Evolutionary conservation across 2,329 filamentous ascomycete genomes (phyloP), one percentile per base, ranked within the genome.

Genomic region (Botrytis fabae): DNA sequence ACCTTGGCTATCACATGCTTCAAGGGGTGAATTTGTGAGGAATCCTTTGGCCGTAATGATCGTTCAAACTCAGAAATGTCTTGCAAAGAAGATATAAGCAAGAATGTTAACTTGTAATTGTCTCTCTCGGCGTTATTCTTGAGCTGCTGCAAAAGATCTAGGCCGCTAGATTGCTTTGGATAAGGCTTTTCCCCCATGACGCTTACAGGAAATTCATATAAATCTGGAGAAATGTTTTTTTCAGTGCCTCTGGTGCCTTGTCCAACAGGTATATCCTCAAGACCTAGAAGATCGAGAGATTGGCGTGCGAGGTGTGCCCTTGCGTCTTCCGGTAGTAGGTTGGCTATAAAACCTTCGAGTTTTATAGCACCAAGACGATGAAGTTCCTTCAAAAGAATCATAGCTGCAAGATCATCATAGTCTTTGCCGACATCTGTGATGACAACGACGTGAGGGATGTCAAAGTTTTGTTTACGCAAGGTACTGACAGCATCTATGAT

Each of bases 341-440:
- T 80, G 40, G 79, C 77, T 7, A 80, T 71, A 61, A 79, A 77
- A 0, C 78, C 78, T 72, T 75, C 72, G 1, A 80, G 59, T n/a
- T 74, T 62, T 22, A 80, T 70, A 10, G 78, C 51, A 8, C 77
- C 77, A 28, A 80, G 71, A 16, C 78, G 75, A 69, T 79, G 73
- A 0, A 80, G 74, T 63, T 80, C 79, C 54, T 77, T 78, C 16
- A 80, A 70, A 57, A 79, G 42, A 4, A 80, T 70, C 76, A 79
- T 75, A 25, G 79, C 78, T 20, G 77, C 72, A 20, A 80, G 61
- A 70, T 80, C 79, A 48, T 80, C 79, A 64, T 77, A 78, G 60
- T 80, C 79, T 63, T 80, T 80, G 2, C 75, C 78, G 14, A 80
- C 72, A 74, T 80, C 79, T 8, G 78, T 79, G 40, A 80, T 78